Percentiles rank a stretch among this genome's conserved stretches.
phyloP scores from a whole-genome alignment of 495 filamentous ascomycete genomes.

The Daldinia vernicosa region DNA sequence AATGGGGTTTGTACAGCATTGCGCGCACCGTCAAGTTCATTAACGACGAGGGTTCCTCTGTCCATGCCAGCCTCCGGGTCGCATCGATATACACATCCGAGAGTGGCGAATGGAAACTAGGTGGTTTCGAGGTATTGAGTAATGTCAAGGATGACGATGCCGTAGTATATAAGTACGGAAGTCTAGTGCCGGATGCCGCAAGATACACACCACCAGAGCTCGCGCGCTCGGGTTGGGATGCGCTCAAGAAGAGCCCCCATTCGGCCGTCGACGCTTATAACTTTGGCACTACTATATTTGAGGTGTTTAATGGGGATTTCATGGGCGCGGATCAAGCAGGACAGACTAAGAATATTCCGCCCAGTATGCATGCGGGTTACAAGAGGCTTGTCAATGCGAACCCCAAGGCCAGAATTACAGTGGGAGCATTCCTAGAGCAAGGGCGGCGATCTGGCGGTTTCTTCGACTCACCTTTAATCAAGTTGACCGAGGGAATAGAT shows the following conservation, averaged over 20 bases:
- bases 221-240: slow-evolving; percentile 85
- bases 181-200: slow-evolving; percentile 81
- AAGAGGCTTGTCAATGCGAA: slow-evolving; percentile 87
- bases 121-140: slow-evolving; percentile 91
- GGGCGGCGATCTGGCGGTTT: slow-evolving; percentile 83
- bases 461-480: slow-evolving; percentile 91
- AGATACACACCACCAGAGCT: slow-evolving; percentile 88
- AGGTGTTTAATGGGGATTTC: slow-evolving; percentile 89
- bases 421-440: slow-evolving; percentile 89
- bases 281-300: slow-evolving; percentile 83
- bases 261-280: slow-evolving; percentile 86
- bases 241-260: slow-evolving; percentile 81
- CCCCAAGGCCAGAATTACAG: slow-evolving; percentile 84
- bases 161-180: slow-evolving; percentile 88
- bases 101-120: slow-evolving; percentile 97
- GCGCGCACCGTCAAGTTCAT: slow-evolving; percentile 95
- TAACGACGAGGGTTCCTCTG: slow-evolving; percentile 88
- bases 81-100: slow-evolving; percentile 91
- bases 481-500: slow-evolving; percentile 89
- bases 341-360: slow-evolving; percentile 86
- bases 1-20: slow-evolving; percentile 91
- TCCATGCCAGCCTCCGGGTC: slow-evolving; percentile 85
- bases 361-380: slow-evolving; percentile 87
- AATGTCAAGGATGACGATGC: slow-evolving; percentile 95
- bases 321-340: slow-evolving; percentile 75